Percentiles rank a stretch among this genome's conserved stretches.
These are phyloP conservation scores for Colletotrichum echinochloae DNA, from an alignment of 2,329 filamentous ascomycete genomes.

Conservation along the genomic window DNA sequence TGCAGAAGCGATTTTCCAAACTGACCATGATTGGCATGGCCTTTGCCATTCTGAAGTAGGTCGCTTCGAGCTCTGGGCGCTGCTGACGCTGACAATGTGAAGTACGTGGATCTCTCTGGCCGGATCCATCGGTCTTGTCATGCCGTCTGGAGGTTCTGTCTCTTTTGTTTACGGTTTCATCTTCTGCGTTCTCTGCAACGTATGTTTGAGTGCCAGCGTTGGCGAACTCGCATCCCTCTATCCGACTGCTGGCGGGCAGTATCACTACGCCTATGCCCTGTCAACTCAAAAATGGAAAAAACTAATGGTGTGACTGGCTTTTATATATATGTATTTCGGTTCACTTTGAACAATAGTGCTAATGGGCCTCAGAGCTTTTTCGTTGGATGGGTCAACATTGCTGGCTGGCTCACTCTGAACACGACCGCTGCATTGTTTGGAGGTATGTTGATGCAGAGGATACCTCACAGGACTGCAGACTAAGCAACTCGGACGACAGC, in stretches of 20 bases:
- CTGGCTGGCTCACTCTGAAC: slow-evolving; percentile 58
- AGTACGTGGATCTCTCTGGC: slow-evolving; percentile 56
- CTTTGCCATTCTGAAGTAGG: slow-evolving; percentile 58
- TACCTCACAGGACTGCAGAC: background rate
- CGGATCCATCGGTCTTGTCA: slow-evolving; percentile 55
- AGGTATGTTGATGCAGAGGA: slow-evolving; percentile 44
- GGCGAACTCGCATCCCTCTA: slow-evolving; percentile 59
- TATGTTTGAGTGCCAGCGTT: slow-evolving; percentile 55
- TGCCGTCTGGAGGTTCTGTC: slow-evolving; percentile 56
- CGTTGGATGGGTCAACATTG: slow-evolving; percentile 59
- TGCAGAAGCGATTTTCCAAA: slow-evolving; percentile 53
- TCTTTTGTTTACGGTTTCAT: slow-evolving; percentile 59
- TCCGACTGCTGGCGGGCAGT: slow-evolving; percentile 61
- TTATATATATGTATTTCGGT: no score
- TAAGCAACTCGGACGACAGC: slow-evolving; percentile 44
- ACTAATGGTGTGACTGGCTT: slow-evolving; percentile 48
- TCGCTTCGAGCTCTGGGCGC: background rate
- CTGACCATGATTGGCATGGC: slow-evolving; percentile 58
- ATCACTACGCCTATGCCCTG: slow-evolving; percentile 58
- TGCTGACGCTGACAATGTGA: background rate
- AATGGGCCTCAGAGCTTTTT: slow-evolving; percentile 52
- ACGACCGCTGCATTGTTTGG: slow-evolving; percentile 58
- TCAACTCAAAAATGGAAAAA: slow-evolving; percentile 54
- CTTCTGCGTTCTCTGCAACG: slow-evolving; percentile 59
- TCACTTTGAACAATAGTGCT: background rate